Conservation (phyloP, 2,329 filamentous ascomycete genomes). For the Helotiales sp. region DNA sequence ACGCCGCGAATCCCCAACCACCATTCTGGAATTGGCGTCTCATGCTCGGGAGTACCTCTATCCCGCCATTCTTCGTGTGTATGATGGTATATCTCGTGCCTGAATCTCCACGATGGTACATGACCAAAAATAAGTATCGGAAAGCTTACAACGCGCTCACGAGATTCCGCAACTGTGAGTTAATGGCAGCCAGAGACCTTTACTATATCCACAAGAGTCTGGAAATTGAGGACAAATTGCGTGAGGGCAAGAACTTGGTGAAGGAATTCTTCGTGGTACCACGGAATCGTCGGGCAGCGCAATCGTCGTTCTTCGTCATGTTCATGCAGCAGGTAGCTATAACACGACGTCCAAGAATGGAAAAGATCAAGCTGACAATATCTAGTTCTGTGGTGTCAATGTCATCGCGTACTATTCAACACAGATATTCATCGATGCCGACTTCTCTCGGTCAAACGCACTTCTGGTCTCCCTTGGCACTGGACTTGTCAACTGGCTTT, state of each 20-base stretch:
- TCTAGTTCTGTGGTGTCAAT: slow-evolving; percentile 48
- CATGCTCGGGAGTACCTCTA: slow-evolving; percentile 63
- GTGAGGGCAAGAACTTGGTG: slow-evolving; percentile 14
- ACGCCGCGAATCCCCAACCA: slow-evolving; percentile 38
- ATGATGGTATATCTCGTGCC: slow-evolving; percentile 63
- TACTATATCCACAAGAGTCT: slow-evolving; percentile 67
- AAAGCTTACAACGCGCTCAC: slow-evolving; percentile 59
- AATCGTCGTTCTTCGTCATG: slow-evolving; percentile 79
- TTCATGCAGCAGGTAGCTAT: slow-evolving; percentile 55
- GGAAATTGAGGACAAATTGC: slow-evolving; percentile 48
- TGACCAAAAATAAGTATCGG: slow-evolving; percentile 63
- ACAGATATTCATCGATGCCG: slow-evolving; percentile 57
- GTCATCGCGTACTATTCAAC: slow-evolving; percentile 60
- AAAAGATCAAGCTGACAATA: not conserved
- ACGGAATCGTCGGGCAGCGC: slow-evolving; percentile 67
- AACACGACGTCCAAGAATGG: not conserved
- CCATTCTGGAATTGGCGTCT: slow-evolving; percentile 57
- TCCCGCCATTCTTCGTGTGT: slow-evolving; percentile 58
- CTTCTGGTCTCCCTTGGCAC: slow-evolving; percentile 62
- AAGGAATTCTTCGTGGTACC: slow-evolving; percentile 64
- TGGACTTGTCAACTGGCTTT: slow-evolving; percentile 64
- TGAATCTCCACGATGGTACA: slow-evolving; percentile 65
- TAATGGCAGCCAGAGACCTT: slow-evolving; percentile 61
- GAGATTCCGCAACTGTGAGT: slow-evolving; percentile 45
- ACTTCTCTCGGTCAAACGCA: slow-evolving; percentile 50